These are phyloP conservation scores for Stachybotrys chlorohalonatus DNA, from an alignment of 2,329 filamentous ascomycete species.

Conservation along the genomic window DNA sequence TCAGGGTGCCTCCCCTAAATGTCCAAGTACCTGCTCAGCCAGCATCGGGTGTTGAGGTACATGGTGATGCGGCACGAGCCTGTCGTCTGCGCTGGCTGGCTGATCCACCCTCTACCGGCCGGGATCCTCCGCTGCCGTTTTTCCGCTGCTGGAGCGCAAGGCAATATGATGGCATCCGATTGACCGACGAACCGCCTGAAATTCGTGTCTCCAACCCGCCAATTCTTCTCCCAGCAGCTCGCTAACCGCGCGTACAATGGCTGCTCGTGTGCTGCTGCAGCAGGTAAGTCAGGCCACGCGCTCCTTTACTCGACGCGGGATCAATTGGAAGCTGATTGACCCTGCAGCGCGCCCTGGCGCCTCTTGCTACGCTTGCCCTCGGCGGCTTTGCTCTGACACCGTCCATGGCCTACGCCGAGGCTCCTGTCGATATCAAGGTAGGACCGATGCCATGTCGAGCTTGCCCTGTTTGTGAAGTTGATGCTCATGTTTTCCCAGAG, in stretches of 20 bases:
- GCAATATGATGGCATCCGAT: slow-evolving; percentile 6
- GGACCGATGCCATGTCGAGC: slow-evolving; percentile 1
- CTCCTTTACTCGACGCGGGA: slow-evolving; percentile 5
- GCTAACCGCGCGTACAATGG: slow-evolving; percentile 47
- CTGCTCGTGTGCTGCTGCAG: slow-evolving; percentile 50
- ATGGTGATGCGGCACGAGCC: no score
- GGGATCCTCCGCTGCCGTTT: slow-evolving; percentile 18
- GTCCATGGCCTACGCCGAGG: slow-evolving; percentile 42
- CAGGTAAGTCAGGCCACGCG: slow-evolving; percentile 29
- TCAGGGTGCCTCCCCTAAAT: slow-evolving; percentile 3
- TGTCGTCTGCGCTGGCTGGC: neutral
- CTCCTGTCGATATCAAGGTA: slow-evolving; percentile 27
- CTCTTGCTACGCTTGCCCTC: slow-evolving; percentile 43
- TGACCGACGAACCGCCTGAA: slow-evolving; percentile 12
- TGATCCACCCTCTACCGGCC: slow-evolving; percentile 2
- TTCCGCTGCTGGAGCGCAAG: slow-evolving; percentile 14
- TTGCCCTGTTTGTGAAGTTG: neutral
- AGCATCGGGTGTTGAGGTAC: neutral
- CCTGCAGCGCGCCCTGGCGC: slow-evolving; percentile 40
- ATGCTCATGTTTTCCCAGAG: slow-evolving; percentile 18
- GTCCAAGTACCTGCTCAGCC: neutral
- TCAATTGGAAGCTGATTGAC: slow-evolving; percentile 17
- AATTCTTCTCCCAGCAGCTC: slow-evolving; percentile 6
- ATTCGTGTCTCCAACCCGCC: slow-evolving; percentile 10
- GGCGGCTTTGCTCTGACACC: slow-evolving; percentile 39